Evolutionary conservation across 2,329 filamentous ascomycete genomes (phyloP).

Genomic region (Scopulariopsis brevicaulis): DNA sequence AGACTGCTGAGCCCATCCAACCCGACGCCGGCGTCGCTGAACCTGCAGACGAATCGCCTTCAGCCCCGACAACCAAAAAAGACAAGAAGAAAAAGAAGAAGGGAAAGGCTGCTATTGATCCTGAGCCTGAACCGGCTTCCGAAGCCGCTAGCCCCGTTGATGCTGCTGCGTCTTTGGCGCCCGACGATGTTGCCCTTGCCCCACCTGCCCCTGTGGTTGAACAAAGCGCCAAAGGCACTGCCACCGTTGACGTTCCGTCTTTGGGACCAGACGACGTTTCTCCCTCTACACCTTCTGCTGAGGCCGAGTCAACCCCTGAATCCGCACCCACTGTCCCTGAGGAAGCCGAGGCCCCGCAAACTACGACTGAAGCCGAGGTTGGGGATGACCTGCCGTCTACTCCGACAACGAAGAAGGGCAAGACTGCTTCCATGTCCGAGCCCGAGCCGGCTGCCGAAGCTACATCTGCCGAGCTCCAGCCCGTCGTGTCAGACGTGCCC

Average conservation of each 20-base stretch:
- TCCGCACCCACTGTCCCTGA: not conserved
- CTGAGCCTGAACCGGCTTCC: not conserved
- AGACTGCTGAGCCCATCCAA: not conserved
- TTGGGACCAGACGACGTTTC: not conserved
- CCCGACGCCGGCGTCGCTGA: not conserved
- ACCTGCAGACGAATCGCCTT: not conserved
- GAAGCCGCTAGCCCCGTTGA: not conserved
- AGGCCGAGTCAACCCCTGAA: not conserved
- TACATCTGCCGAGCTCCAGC: not conserved
- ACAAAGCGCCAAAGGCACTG: not conserved
- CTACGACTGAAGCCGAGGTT: not conserved
- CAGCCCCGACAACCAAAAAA: not conserved
- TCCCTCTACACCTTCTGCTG: not conserved
- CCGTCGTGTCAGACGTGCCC: not conserved
- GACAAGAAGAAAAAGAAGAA: conserved; percentile 2
- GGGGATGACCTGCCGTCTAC: not conserved
- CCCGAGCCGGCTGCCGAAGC: not conserved
- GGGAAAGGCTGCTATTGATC: not conserved
- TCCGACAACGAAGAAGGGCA: conserved; percentile 1
- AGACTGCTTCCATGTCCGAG: not conserved
- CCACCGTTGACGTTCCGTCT: not conserved
- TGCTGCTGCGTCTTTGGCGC: not conserved
- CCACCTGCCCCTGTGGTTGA: not conserved
- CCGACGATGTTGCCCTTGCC: not conserved
- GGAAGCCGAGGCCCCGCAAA: not conserved